Conservation (phyloP, 1,284 basidiomycete species). For the Tilletia walkeri region DNA sequence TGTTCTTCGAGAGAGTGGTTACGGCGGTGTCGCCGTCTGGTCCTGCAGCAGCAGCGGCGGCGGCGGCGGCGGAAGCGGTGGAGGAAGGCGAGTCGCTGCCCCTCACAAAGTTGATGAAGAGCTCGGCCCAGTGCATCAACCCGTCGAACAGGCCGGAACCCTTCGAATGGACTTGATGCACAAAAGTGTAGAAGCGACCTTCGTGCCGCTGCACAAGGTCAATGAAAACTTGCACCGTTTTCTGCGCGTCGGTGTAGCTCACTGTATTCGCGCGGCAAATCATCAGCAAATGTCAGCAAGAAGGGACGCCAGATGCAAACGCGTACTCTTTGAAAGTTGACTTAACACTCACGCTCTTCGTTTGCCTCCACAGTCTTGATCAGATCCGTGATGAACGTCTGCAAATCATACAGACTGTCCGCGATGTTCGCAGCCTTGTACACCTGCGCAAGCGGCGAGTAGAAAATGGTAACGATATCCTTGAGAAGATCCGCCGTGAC, state of each 20-base stretch:
- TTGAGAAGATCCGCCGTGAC: conserved; percentile 91
- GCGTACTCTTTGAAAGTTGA: background rate
- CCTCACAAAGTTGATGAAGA: conserved; percentile 87
- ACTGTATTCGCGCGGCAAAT: background rate
- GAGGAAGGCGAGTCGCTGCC: conserved; percentile 69
- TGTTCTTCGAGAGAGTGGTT: conserved; percentile 14
- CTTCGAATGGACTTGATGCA: conserved; percentile 97
- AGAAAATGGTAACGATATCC: conserved; percentile 99
- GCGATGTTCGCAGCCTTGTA: conserved; percentile 97
- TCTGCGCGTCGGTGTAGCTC: conserved; percentile 75
- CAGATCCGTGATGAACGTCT: conserved; percentile 91
- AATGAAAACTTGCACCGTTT: conserved; percentile 89
- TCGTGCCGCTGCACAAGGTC: conserved; percentile 91
- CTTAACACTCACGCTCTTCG: conserved; percentile 68
- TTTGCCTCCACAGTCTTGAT: conserved; percentile 89
- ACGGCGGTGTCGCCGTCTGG: background rate
- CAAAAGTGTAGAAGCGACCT: conserved; percentile 91
- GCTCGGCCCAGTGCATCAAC: conserved; percentile 95
- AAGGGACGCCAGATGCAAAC: conserved; percentile 53
- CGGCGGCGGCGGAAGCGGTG: conserved; percentile 26
- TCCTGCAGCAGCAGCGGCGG: conserved; percentile 57
- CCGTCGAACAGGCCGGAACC: conserved; percentile 89
- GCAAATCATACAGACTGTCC: conserved; percentile 86
- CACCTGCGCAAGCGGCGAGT: conserved; percentile 93
- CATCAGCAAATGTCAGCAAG: conserved; percentile 75